phyloP scores from a whole-genome alignment of 2,329 filamentous ascomycete species.

The Madurella fahalii region DNA sequence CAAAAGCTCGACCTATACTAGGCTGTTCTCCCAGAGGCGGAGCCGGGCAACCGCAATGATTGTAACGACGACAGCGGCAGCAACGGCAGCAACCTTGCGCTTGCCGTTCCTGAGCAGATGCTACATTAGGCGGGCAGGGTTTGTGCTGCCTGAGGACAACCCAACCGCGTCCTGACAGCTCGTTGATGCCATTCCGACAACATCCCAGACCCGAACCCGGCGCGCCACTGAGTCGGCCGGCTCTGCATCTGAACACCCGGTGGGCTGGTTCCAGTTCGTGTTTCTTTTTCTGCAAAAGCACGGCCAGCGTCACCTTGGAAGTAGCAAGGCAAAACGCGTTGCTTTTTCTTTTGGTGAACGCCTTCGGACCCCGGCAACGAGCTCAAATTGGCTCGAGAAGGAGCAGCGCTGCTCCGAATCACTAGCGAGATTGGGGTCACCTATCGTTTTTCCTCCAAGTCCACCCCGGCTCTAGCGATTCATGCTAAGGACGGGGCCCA shows the following conservation, averaged over 20 bases:
- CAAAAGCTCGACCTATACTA: background rate
- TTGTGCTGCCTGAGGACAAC: background rate
- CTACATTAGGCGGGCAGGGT: background rate
- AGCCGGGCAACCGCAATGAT: constrained; percentile 16
- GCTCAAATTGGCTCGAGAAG: constrained; percentile 30
- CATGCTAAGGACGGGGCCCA: constrained; percentile 32
- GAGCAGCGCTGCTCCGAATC: constrained; percentile 30
- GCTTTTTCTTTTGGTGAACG: constrained; percentile 17
- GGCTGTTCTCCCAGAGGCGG: constrained; percentile 4
- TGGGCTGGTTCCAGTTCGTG: background rate
- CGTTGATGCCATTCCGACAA: background rate
- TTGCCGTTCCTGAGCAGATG: background rate
- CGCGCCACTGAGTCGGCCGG: background rate
- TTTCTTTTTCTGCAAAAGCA: constrained; percentile 4
- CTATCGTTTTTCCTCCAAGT: constrained; percentile 31
- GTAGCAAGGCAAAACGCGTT: constrained; percentile 7
- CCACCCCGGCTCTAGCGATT: constrained; percentile 32
- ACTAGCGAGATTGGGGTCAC: constrained; percentile 41
- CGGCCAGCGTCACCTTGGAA: background rate
- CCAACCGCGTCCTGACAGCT: background rate
- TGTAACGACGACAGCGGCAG: background rate
- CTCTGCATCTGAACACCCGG: background rate
- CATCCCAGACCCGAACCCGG: background rate
- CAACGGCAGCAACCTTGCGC: background rate
- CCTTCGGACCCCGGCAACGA: constrained; percentile 19